A percentile compares a stretch with the other conserved stretches of the same genome.
Evolutionary conservation across 2,329 filamentous ascomycete genomes (phyloP).

Genomic region (Akanthomyces dipterigenus): DNA sequence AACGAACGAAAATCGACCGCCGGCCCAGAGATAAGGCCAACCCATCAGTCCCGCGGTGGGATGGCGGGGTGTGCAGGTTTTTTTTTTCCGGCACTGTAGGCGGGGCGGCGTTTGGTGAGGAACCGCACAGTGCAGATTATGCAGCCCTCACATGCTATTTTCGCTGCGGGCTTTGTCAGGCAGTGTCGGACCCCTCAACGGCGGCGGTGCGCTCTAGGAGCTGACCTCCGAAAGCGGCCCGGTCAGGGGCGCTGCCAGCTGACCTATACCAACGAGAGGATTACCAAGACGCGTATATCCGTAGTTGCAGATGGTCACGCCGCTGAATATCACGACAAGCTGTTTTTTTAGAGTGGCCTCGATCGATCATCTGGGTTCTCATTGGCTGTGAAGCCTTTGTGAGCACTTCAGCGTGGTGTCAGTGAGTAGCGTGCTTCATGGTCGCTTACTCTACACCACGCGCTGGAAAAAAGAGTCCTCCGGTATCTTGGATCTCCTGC

Average conservation of each 20-base stretch:
- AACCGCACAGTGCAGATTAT: constrained; percentile 9
- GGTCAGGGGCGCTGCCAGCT: background rate
- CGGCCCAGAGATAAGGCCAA: background rate
- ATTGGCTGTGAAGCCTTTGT: background rate
- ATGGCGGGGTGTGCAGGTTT: constrained; percentile 8
- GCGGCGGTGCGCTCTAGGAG: background rate
- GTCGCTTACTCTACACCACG: background rate
- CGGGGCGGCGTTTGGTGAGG: background rate
- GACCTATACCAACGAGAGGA: constrained; percentile 11
- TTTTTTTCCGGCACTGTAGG: constrained; percentile 10
- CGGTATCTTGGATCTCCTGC: background rate
- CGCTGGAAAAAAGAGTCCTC: background rate
- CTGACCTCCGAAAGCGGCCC: constrained; percentile 13
- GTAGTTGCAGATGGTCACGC: too few relatives aligned
- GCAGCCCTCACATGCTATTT: constrained; percentile 4
- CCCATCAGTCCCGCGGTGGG: background rate
- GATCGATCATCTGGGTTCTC: background rate
- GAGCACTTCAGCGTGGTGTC: background rate
- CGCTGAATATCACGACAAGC: background rate
- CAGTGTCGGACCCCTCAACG: constrained; percentile 6
- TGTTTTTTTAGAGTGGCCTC: background rate
- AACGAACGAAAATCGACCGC: constrained; percentile 2
- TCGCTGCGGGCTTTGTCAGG: background rate
- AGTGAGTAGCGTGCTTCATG: background rate
- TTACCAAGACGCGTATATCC: constrained; percentile 5